These are phyloP conservation scores for Arthrobotrys entomopaga DNA, from an alignment of 2,329 filamentous ascomycete genomes.

Conservation along the genomic window DNA sequence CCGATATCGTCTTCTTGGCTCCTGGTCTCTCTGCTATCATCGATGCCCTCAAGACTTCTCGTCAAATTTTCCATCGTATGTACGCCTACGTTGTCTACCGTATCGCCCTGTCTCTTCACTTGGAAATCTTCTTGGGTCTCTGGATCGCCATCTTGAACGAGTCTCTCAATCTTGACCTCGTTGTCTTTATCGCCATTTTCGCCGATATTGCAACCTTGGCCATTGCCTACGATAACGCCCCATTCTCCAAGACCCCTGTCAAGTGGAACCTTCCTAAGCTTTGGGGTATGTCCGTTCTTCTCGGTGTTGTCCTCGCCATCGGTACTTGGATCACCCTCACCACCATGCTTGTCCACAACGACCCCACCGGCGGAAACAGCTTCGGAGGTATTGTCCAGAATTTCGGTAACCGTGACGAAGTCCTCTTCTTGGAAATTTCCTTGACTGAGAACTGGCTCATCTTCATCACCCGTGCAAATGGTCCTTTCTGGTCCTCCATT, in stretches of 20 bases:
- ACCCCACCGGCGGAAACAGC: slow-evolving; percentile 60
- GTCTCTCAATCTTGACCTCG: slow-evolving; percentile 83
- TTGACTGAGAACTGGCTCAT: slow-evolving; percentile 96
- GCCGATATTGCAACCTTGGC: slow-evolving; percentile 91
- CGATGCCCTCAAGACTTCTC: slow-evolving; percentile 89
- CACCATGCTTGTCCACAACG: slow-evolving; percentile 76
- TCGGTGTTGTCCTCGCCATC: slow-evolving; percentile 81
- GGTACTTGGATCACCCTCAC: slow-evolving; percentile 91
- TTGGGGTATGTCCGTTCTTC: slow-evolving; percentile 88
- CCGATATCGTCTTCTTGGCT: slow-evolving; percentile 93
- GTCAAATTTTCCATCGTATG: slow-evolving; percentile 97
- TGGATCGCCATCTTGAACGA: slow-evolving; percentile 91
- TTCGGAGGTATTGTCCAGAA: slow-evolving; percentile 86
- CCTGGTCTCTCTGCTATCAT: slow-evolving; percentile 92
- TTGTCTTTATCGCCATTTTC: slow-evolving; percentile 95
- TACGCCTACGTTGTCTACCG: slow-evolving; percentile 96
- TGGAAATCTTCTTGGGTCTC: slow-evolving; percentile 89
- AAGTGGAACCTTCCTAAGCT: slow-evolving; percentile 96
- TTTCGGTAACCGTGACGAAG: slow-evolving; percentile 81
- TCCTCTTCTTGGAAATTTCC: slow-evolving; percentile 89
- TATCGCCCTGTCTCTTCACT: slow-evolving; percentile 88
- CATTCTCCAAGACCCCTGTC: slow-evolving; percentile 84
- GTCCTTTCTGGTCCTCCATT: slow-evolving; percentile 88
- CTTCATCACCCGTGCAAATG: slow-evolving; percentile 93
- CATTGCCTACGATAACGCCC: slow-evolving; percentile 92